Evolutionary conservation across 1,284 basidiomycete genomes (phyloP).

Genomic region (Wolfiporia cocos): DNA sequence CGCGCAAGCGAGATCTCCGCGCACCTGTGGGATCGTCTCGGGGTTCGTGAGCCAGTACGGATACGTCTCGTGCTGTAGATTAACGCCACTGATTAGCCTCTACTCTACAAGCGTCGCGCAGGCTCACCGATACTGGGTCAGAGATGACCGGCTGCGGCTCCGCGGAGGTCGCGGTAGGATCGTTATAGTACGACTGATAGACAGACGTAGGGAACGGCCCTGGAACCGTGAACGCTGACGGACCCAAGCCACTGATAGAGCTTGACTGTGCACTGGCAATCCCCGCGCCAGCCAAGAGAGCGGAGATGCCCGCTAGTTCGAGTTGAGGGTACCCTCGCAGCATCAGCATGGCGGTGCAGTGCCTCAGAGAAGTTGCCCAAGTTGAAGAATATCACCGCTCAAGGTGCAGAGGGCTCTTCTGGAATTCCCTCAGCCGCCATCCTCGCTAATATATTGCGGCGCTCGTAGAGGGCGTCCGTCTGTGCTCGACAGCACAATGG

Average conservation of each 20-base stretch:
- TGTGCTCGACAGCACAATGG: background rate
- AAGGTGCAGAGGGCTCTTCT: no score
- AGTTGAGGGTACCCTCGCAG: no score
- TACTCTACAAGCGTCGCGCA: background rate
- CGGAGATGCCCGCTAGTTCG: no score
- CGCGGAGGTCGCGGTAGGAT: constrained; percentile 59
- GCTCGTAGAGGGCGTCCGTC: background rate
- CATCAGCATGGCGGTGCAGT: no score
- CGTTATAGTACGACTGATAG: constrained; percentile 60
- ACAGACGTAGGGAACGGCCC: constrained; percentile 61
- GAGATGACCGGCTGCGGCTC: constrained; percentile 69
- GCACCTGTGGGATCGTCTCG: constrained; percentile 42
- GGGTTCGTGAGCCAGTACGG: constrained; percentile 57
- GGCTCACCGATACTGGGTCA: constrained; percentile 56
- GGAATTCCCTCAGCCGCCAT: background rate
- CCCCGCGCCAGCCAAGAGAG: background rate
- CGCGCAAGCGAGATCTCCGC: background rate
- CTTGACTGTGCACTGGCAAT: constrained; percentile 6
- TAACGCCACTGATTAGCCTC: background rate
- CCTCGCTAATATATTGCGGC: no score
- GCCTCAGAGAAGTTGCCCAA: background rate
- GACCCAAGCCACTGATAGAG: constrained; percentile 13
- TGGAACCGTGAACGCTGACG: constrained; percentile 49
- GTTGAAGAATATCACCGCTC: no score
- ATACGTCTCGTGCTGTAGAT: constrained; percentile 45